Evolutionary conservation across 2,329 filamentous ascomycete genomes (phyloP).

Genomic region (Colletotrichum neosansevieriae): DNA sequence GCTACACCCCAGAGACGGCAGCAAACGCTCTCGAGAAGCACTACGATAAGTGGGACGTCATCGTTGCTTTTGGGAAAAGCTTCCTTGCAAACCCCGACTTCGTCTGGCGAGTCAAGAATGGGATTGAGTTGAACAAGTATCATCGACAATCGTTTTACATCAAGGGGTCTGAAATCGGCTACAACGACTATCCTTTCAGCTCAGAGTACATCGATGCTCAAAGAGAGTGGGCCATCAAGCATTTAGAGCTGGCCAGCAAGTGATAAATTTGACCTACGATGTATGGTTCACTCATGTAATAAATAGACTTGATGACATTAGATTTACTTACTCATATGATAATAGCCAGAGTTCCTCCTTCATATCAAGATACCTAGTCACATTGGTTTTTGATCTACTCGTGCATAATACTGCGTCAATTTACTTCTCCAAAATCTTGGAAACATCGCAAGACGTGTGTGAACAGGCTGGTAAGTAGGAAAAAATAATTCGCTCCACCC

Average conservation of each 20-base stretch:
- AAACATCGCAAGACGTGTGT: no score
- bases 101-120: constrained; percentile 45
- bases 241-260: constrained; percentile 8
- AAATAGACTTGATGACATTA: no score
- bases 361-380: no score
- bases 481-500: no score
- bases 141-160: constrained; percentile 45
- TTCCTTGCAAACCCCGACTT: constrained; percentile 48
- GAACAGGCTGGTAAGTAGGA: no score
- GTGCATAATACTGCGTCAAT: no score
- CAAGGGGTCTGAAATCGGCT: constrained; percentile 25
- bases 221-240: constrained; percentile 12
- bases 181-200: constrained; percentile 29
- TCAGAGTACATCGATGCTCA: constrained; percentile 25
- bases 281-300: no score
- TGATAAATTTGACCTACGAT: neutral
- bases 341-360: no score
- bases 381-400: no score
- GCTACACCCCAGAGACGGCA: constrained; percentile 43
- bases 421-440: no score
- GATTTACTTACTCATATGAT: no score
- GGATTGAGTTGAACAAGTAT: constrained; percentile 43
- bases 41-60: constrained; percentile 47
- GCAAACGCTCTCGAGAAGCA: constrained; percentile 42
- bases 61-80: constrained; percentile 47